Evolutionary conservation across 257 asterid species (phyloP).

Genomic region (Przewalskia tangutica): DNA sequence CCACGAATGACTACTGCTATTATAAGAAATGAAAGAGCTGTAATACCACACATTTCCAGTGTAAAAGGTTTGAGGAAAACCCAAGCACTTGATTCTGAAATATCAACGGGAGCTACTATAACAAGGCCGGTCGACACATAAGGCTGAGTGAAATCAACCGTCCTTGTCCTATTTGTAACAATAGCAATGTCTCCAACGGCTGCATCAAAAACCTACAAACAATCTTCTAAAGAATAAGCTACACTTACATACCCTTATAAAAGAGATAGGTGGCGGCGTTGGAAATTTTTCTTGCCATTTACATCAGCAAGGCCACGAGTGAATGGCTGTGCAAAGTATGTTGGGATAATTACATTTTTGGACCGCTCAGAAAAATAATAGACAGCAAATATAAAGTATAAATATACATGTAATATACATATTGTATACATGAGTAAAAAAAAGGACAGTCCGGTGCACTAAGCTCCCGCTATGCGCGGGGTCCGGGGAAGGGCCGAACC

Average conservation of each 20-base stretch:
- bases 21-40: conserved; percentile 16
- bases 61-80: conserved; percentile 23
- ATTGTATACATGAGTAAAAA: too few species aligned
- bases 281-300: background rate
- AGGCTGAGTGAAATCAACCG: conserved; percentile 13
- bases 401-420: too few species aligned
- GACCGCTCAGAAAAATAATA: too few species aligned
- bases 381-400: too few species aligned
- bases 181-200: conserved; percentile 29
- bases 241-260: background rate
- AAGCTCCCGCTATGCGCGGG: too few species aligned
- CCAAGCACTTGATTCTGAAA: conserved; percentile 19
- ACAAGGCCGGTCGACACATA: conserved; percentile 16
- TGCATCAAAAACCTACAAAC: conserved; percentile 21
- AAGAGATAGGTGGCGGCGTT: background rate
- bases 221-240: background rate
- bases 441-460: too few species aligned
- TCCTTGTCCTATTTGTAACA: conserved; percentile 19
- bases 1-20: conserved; percentile 25
- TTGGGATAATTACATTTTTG: too few species aligned
- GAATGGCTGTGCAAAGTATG: background rate
- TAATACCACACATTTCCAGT: conserved; percentile 16
- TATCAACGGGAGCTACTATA: conserved; percentile 15
- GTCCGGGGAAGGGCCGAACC: too few species aligned
- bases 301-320: background rate